Conservation (phyloP, 768 basidiomycete genomes). For the Termitomyces sp. region DNA sequence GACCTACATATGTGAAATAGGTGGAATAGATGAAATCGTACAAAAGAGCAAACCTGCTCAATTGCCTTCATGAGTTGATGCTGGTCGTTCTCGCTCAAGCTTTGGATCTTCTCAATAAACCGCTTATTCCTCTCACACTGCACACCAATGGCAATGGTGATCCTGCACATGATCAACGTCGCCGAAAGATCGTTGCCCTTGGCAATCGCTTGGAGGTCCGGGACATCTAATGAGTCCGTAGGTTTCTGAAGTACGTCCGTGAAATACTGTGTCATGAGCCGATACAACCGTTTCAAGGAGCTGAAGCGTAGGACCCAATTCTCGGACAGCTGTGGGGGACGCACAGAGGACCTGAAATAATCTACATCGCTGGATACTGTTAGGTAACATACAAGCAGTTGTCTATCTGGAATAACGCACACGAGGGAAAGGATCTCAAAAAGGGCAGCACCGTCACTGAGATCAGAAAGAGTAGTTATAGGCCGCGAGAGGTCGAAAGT, state of each 20-base stretch:
- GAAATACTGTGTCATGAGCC: slow-evolving; percentile 86
- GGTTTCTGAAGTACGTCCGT: slow-evolving; percentile 79
- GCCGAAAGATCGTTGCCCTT: slow-evolving; percentile 65
- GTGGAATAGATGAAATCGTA: neutral
- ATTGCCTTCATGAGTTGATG: slow-evolving; percentile 91
- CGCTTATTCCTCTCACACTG: slow-evolving; percentile 86
- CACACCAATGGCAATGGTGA: slow-evolving; percentile 81
- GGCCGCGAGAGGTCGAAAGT: slow-evolving; percentile 65
- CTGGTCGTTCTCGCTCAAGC: slow-evolving; percentile 76
- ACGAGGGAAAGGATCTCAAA: slow-evolving; percentile 71
- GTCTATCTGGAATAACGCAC: slow-evolving; percentile 36
- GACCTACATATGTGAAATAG: slow-evolving; percentile 37
- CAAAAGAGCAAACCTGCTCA: slow-evolving; percentile 60
- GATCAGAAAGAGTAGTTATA: slow-evolving; percentile 58
- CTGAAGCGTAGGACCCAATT: slow-evolving; percentile 89
- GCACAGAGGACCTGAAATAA: slow-evolving; percentile 65
- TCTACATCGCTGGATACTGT: slow-evolving; percentile 54
- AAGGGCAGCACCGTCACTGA: slow-evolving; percentile 74
- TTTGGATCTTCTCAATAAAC: slow-evolving; percentile 86
- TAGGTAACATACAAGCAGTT: neutral
- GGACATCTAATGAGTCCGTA: slow-evolving; percentile 73
- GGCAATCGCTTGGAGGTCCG: slow-evolving; percentile 81
- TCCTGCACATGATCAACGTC: slow-evolving; percentile 68
- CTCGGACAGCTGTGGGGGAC: slow-evolving; percentile 62
- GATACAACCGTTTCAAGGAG: slow-evolving; percentile 77